phyloP scores from a whole-genome alignment of 2,329 filamentous ascomycete genomes.

The Sporothrix sp. region DNA sequence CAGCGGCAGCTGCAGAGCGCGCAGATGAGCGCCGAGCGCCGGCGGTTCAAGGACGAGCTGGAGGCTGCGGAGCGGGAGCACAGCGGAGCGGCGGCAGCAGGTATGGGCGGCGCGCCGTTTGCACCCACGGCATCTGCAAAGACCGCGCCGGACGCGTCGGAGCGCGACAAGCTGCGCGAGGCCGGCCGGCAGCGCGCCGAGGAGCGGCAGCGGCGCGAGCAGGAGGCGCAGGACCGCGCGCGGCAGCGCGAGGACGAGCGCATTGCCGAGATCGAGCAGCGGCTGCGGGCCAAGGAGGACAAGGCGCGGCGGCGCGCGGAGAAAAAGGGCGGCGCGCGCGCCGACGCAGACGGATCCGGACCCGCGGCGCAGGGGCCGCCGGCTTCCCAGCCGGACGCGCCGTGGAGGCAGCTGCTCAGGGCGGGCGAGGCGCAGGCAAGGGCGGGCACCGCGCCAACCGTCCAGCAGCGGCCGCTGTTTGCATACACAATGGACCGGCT shows the following conservation, averaged over 20 bases:
- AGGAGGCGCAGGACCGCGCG: slow-evolving; percentile 33
- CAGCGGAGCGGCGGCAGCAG: slow-evolving; percentile 27
- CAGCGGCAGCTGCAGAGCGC: slow-evolving; percentile 62
- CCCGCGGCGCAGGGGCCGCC: neutral
- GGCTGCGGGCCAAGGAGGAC: slow-evolving; percentile 33
- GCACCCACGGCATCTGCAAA: neutral
- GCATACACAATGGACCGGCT: slow-evolving; percentile 17
- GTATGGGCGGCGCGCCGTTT: slow-evolving; percentile 27
- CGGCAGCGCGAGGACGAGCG: slow-evolving; percentile 31
- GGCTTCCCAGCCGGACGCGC: neutral
- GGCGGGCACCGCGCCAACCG: neutral
- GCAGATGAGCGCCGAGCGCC: slow-evolving; percentile 60
- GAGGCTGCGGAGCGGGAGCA: slow-evolving; percentile 62
- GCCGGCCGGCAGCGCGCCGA: slow-evolving; percentile 29
- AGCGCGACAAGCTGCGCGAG: slow-evolving; percentile 26
- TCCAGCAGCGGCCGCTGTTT: slow-evolving; percentile 15
- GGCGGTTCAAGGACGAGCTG: slow-evolving; percentile 76
- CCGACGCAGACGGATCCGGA: slow-evolving; percentile 11
- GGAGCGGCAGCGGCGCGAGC: slow-evolving; percentile 32
- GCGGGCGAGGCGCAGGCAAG: neutral
- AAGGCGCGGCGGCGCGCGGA: slow-evolving; percentile 31
- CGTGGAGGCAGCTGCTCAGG: slow-evolving; percentile 15
- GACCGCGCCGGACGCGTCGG: slow-evolving; percentile 15
- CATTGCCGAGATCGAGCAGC: slow-evolving; percentile 35
- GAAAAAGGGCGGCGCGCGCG: slow-evolving; percentile 29